Evolutionary conservation across 1,284 basidiomycete genomes (phyloP), one percentile per base, ranked within the genome.

Genomic region (Dichomitus squalens): DNA sequence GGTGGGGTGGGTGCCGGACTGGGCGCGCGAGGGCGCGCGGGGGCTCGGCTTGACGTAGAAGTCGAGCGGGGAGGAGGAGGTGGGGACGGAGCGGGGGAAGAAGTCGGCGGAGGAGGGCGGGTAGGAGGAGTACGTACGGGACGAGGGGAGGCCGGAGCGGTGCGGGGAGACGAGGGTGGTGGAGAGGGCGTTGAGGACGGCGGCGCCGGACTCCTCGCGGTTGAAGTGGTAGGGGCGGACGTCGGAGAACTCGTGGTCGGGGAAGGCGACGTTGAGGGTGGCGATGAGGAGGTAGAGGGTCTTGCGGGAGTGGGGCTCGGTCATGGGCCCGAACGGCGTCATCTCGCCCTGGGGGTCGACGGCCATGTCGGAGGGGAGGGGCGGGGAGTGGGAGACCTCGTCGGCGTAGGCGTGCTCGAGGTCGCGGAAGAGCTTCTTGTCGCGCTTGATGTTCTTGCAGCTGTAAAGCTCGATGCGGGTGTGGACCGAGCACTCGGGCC

Each of bases 401-500:
- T 93, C 89, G 57, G 86, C 84, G 76, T 96, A 94, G 38, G 90
- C 88, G 64, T 84, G 83, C 72, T 97, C 95, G 76, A 98, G 88
- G 14, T 88, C 81, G 72, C 93, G 95, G 82, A 95, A 96, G 72
- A 98, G 88, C 72, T 93, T 94, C 84, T 96, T 95, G 82, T 99
- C 97, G 71, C 93, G 92, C 65, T 93, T 93, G 74, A 98, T 91
- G 69, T 95, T 92, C 83, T 99, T 99, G 85, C 95, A 96, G 66
- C 92, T 95, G 79, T 98, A 99, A 0, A 95, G 95, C 75, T 99
- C 96, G 73, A 99, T 88, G 65, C 95, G 87, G 36, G 94, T 96
- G 73, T 93, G 88, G 18, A 98, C 93, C 27, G 88, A 86, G 73
- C 93, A 94, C 75, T 97, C 95, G 49, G 92, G 87, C 5, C 93